These are phyloP conservation scores for Tephrocybe sp. DNA, from an alignment of 768 basidiomycete species.

Conservation along the genomic window DNA sequence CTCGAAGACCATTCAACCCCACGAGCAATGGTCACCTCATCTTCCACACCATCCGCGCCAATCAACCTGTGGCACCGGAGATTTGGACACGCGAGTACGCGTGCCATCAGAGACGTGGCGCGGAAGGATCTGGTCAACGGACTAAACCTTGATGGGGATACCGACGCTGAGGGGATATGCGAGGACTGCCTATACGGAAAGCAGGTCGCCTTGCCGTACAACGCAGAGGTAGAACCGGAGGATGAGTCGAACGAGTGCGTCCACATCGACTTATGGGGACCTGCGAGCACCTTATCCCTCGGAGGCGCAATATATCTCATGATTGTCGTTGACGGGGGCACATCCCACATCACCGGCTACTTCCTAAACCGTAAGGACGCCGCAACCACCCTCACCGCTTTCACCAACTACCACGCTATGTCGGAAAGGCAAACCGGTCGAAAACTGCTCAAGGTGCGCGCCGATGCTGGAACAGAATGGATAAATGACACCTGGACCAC, in stretches of 20 bases:
- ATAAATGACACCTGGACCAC: background rate
- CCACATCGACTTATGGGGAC: slow-evolving; percentile 25
- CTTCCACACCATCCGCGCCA: too few species aligned
- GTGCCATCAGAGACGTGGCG: background rate
- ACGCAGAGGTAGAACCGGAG: slow-evolving; percentile 18
- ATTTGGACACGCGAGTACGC: background rate
- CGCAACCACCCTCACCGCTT: slow-evolving; percentile 13
- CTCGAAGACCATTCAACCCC: too few species aligned
- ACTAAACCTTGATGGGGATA: slow-evolving; percentile 12
- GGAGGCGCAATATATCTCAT: slow-evolving; percentile 24
- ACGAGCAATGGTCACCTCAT: too few species aligned
- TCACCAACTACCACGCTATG: slow-evolving; percentile 11
- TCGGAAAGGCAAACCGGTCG: slow-evolving; percentile 17
- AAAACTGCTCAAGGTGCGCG: slow-evolving; percentile 12
- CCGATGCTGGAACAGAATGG: slow-evolving; percentile 15
- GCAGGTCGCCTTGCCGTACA: slow-evolving; percentile 20
- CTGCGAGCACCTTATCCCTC: slow-evolving; percentile 10
- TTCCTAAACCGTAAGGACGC: slow-evolving; percentile 24
- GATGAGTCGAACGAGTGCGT: background rate
- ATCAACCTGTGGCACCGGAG: background rate
- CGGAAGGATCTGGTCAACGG: slow-evolving; percentile 17
- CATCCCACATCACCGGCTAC: slow-evolving; percentile 9
- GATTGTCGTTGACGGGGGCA: slow-evolving; percentile 20
- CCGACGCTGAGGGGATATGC: slow-evolving; percentile 11
- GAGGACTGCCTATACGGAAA: slow-evolving; percentile 28